A percentile compares a stretch with the other conserved stretches of the same genome.
phyloP scores from a whole-genome alignment of 139 green algal species.

The Chlamydomonas sphaeroides region DNA sequence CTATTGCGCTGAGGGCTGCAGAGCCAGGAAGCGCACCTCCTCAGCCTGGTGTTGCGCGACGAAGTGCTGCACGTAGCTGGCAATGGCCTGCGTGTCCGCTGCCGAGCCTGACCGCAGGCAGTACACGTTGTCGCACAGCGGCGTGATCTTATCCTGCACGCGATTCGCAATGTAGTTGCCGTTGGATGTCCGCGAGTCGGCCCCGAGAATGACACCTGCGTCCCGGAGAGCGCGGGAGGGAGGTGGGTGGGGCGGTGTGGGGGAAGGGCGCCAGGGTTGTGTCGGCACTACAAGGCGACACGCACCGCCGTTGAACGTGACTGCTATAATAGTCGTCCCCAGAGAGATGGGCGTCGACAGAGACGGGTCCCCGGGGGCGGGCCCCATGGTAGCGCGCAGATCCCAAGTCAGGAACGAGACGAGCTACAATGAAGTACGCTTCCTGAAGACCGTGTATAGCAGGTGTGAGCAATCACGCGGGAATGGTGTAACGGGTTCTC shows the following conservation, averaged over 20 bases:
- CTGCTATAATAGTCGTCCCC: conserved; percentile 93
- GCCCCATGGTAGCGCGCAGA: background rate
- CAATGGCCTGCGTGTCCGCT: conserved; percentile 71
- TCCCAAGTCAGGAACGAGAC: too few relatives aligned
- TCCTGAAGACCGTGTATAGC: too few relatives aligned
- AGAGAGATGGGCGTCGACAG: conserved; percentile 38
- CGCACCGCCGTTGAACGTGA: conserved; percentile 73
- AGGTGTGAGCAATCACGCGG: too few relatives aligned
- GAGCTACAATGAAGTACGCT: too few relatives aligned
- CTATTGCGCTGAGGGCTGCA: too few relatives aligned
- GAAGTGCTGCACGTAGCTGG: conserved; percentile 65
- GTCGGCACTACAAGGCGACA: too few relatives aligned
- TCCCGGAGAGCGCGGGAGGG: too few relatives aligned
- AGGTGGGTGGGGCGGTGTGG: too few relatives aligned
- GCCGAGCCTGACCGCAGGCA: conserved; percentile 66
- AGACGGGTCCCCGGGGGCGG: background rate
- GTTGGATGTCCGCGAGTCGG: conserved; percentile 84
- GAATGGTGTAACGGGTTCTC: too few relatives aligned
- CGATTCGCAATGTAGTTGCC: conserved; percentile 94
- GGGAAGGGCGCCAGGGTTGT: too few relatives aligned
- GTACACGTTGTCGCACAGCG: conserved; percentile 69
- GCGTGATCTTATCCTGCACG: conserved; percentile 87
- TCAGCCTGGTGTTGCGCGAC: conserved; percentile 82
- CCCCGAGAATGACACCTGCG: conserved; percentile 85
- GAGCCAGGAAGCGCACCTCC: too few relatives aligned